Evolutionary conservation across 83 land plant genomes (phyloP).

Genomic region (Picea abies): DNA sequence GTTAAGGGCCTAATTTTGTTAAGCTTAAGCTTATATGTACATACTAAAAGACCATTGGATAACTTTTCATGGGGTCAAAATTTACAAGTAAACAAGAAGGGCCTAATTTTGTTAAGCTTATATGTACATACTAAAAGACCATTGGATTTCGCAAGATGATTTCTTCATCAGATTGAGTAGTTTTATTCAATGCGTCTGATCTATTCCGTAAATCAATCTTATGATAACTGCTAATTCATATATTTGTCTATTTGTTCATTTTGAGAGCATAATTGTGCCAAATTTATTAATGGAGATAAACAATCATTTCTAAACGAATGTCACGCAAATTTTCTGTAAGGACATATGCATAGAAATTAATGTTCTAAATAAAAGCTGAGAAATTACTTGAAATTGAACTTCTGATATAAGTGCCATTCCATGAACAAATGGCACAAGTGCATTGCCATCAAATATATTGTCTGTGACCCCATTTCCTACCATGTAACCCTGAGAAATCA

Average conservation of each 20-base stretch:
- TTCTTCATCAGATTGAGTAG: neutral
- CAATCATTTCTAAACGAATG: neutral
- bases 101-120: no score
- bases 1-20: no score
- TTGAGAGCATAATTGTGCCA: neutral
- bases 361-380: neutral
- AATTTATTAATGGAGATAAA: neutral
- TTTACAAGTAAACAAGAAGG: no score
- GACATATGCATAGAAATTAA: neutral
- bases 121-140: no score
- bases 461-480: constrained; percentile 96
- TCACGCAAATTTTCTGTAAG: neutral
- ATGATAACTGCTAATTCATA: neutral
- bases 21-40: no score
- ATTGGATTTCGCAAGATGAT: no score
- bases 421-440: constrained; percentile 92
- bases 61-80: no score
- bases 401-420: constrained; percentile 96
- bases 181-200: neutral
- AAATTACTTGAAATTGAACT: constrained; percentile 57
- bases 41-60: no score
- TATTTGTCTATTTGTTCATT: neutral
- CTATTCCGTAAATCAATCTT: neutral
- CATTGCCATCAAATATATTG: constrained; percentile 75
- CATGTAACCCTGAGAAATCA: constrained; percentile 77